A percentile compares a stretch with the other conserved stretches of the same genome.
These are phyloP conservation scores for Acanthamoeba divionensis DNA, from an alignment of 208 protist genomes.

Conservation along the genomic window DNA sequence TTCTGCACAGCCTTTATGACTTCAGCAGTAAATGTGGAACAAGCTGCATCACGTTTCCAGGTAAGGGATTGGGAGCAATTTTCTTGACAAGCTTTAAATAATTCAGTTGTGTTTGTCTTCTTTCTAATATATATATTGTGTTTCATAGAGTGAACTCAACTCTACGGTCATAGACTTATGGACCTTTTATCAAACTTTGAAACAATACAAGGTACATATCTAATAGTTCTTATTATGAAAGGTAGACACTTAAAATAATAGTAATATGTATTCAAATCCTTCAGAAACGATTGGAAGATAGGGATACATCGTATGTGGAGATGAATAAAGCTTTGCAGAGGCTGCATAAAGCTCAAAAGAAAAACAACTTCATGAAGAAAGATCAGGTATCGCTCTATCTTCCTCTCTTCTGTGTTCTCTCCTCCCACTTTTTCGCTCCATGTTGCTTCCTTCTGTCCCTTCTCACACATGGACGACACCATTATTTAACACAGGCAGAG, in stretches of 20 bases:
- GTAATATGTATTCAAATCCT: no score
- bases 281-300: no score
- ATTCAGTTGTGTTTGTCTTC: not conserved
- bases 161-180: not conserved
- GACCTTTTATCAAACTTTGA: not conserved
- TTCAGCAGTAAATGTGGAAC: not conserved
- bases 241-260: no score
- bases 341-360: no score
- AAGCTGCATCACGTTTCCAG: not conserved
- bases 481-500: no score
- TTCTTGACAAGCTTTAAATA: not conserved
- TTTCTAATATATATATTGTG: not conserved
- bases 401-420: not conserved
- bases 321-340: no score
- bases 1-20: constrained; percentile 31
- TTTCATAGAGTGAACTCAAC: not conserved
- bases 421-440: not conserved
- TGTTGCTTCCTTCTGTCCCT: no score
- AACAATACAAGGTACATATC: constrained; percentile 18
- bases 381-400: not conserved
- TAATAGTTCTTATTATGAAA: no score
- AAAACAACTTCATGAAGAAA: not conserved
- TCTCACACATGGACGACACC: no score
- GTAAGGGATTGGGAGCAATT: not conserved
- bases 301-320: no score